phyloP scores from a whole-genome alignment of 441 rosid species.

The Populus hybrid region DNA sequence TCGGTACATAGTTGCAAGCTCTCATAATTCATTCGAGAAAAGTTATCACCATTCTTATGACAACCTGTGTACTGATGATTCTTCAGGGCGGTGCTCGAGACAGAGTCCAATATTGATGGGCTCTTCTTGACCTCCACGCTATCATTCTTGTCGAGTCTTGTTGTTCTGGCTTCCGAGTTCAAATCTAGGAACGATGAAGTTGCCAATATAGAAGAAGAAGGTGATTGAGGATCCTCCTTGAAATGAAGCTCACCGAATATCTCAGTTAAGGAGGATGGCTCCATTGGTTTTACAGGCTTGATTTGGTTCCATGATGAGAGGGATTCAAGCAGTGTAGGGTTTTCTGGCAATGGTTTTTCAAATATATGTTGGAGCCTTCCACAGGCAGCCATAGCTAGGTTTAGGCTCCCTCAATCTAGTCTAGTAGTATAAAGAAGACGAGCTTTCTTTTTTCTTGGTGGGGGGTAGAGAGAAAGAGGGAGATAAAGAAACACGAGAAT shows the following conservation, averaged over 20 bases:
- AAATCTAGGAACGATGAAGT: conserved; percentile 12
- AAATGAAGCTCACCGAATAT: conserved; percentile 78
- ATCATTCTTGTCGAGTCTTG: conserved; percentile 7
- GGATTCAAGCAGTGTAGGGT: conserved; percentile 51
- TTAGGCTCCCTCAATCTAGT: not conserved
- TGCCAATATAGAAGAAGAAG: conserved; percentile 2
- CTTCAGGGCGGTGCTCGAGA: conserved; percentile 18
- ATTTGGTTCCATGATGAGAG: conserved; percentile 62
- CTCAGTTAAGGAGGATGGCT: conserved; percentile 61
- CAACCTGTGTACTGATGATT: conserved; percentile 11
- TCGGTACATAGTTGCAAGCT: conserved; percentile 85
- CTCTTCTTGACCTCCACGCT: conserved; percentile 13
- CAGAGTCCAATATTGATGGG: conserved; percentile 12
- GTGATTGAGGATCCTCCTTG: conserved; percentile 34
- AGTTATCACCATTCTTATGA: conserved; percentile 34
- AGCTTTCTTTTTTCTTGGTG: not conserved
- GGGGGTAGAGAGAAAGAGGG: not conserved
- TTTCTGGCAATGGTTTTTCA: conserved; percentile 53
- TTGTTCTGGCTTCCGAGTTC: conserved; percentile 8
- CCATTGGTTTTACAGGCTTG: conserved; percentile 32
- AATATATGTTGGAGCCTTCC: conserved; percentile 69
- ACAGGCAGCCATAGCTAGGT: conserved; percentile 65
- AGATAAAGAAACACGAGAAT: conserved; percentile 30
- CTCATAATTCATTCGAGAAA: conserved; percentile 40
- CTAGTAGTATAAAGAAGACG: conserved; percentile 10